Evolutionary conservation across 2,329 filamentous ascomycete species (phyloP), one percentile per base, ranked within the genome.

Genomic region (Lomentospora prolificans): DNA sequence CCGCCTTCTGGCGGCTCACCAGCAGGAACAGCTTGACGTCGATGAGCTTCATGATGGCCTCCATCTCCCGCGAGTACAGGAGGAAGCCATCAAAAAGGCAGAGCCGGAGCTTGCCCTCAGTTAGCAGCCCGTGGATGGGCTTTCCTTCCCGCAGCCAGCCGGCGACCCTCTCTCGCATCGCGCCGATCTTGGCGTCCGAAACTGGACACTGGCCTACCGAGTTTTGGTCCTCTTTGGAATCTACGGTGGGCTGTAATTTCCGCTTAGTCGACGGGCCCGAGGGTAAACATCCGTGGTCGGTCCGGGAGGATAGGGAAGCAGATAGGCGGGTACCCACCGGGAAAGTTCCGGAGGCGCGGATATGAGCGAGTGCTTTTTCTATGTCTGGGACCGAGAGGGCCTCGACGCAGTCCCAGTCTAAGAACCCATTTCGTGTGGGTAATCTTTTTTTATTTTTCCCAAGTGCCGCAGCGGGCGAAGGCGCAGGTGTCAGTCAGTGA

Each of bases 361-460:
- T 87, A 65, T 94, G 81, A 44, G 73, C 64, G 5, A 99, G 77
- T 0, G 88, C 80, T 4, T 76, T 70, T 14, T 79, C 74, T 67
- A 97, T 84, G 53, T 79, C 78, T 0, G 79, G 74, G 27, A 96
- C 77, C 61, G 91, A 81, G 56, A 99, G 74, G 7, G 91, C 79
- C 60, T 85, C 87, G 14, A 89, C 75, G 63, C 91, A 96, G 70
- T 99, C 94, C 92, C 94, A 97, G 72, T 99, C 91, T 60, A 87
- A 75, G 10, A 96, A 73, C 12, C 78, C 82, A 58, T 84, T 64
- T 60, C 39, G 55, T 2, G 56, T 48, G 17, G 59, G 59, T 6
- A 61, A 36, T 22, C 58, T 60, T 53, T 46, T 36, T 58, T 6
- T 59, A 44, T 28, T 56, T 61, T 54, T 36, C 24, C 17, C 22